Base-by-base conservation (phyloP, 257 asterid species). In the Nicotiana undulata region DNA sequence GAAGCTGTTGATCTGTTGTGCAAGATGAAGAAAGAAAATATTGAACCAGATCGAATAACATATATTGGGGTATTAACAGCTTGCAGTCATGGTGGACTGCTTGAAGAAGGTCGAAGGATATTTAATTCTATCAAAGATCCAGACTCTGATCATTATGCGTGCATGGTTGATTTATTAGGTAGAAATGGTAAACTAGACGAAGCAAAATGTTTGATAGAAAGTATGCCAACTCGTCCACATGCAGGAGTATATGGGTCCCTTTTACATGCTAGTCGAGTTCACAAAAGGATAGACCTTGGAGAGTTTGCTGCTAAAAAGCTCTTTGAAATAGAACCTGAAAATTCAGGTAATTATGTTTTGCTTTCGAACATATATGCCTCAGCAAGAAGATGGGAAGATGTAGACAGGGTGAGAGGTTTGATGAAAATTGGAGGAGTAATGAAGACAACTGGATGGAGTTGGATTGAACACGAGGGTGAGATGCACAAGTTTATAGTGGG, bases 111-210 rank as follows among this genome's bases (percentile, higher is more conserved):
- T 32, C 79, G 6, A 81, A 66, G 83, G 70, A 88, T 90, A 20
- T 93, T 92, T 81, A 84, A 84, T 74, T 89, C 92, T 26, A 91
- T 92, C 52, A 72, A 68, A 84, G 82, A 82, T 61, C 98, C 95
- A 32, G 90, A 87, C 67, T 68, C 83, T 58, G 91, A 94, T 82
- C 98, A 92, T 77, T 92, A 89, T 60, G 91, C 91, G 8, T 94
- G 98, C 76, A 85, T 92, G 84, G 89, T 94, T 34, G 98, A 94
- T 89, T 84, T 94, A 85, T 85, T 91, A 8, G 91, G 97, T 17
- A 84, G 97, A 24, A 87, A 81, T 4, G 97, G 98, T 22, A 81
- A 89, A 79, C 88, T 94, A 13, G 95, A 92, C 20, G 97, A 90
- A 81, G 95, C 95, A 31, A 91, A 87, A 85, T 28, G 58, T 58